Conservation (phyloP, 176 grass and related monocot species). For the Carex scoparia region DNA sequence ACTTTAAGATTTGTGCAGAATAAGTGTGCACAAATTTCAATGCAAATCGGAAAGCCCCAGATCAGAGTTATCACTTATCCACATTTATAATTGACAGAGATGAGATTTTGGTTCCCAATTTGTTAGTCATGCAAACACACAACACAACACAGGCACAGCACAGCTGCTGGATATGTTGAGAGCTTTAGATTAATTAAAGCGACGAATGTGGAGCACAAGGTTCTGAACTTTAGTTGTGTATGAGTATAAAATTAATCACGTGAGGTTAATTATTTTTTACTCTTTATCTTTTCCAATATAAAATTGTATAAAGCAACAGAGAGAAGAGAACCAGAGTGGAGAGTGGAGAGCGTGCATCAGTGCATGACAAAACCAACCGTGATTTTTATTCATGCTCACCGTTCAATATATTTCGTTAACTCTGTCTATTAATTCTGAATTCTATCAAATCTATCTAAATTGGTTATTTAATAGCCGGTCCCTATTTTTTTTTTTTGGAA, state of each 20-base stretch:
- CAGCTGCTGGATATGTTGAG: neutral
- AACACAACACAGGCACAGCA: neutral
- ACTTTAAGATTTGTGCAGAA: too few relatives aligned
- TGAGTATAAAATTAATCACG: neutral
- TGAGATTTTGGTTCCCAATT: too few relatives aligned
- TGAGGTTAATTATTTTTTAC: neutral
- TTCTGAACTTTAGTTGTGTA: neutral
- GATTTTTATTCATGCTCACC: too few relatives aligned
- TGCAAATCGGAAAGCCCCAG: too few relatives aligned
- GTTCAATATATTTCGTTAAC: too few relatives aligned
- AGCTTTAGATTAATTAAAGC: neutral
- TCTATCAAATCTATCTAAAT: too few relatives aligned
- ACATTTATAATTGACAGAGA: neutral
- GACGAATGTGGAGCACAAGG: neutral
- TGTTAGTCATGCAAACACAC: neutral
- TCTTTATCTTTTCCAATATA: neutral
- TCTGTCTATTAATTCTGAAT: too few relatives aligned
- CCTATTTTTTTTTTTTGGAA: too few relatives aligned
- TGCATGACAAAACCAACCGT: neutral
- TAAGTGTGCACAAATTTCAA: too few relatives aligned
- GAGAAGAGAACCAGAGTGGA: neutral
- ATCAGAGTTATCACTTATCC: neutral
- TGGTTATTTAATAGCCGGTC: too few relatives aligned
- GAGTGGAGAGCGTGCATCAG: neutral
- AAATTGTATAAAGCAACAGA: conserved; percentile 5